phyloP scores from a whole-genome alignment of 345 rosid genomes.

The Camelina neglecta region DNA sequence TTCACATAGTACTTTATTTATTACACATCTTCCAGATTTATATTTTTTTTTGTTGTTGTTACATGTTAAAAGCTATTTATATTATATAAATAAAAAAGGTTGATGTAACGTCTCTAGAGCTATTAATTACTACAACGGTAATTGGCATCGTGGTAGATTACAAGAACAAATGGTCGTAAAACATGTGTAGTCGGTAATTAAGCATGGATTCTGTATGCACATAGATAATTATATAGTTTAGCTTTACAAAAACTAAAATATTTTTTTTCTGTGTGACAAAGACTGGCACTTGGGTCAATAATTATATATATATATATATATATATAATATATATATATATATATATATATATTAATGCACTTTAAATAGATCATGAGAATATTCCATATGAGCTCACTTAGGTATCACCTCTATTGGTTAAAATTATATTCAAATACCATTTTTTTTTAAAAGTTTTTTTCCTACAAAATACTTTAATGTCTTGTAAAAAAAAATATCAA shows the following conservation, averaged over 20 bases:
- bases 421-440: neutral
- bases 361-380: constrained; percentile 34
- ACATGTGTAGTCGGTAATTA: constrained; percentile 39
- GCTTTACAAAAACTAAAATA: neutral
- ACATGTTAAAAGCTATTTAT: neutral
- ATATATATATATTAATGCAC: neutral
- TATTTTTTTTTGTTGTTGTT: too few relatives aligned
- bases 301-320: neutral
- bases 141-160: constrained; percentile 32
- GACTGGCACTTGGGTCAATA: constrained; percentile 27
- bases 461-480: neutral
- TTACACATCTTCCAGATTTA: constrained; percentile 11
- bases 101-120: constrained; percentile 27
- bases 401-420: constrained; percentile 27
- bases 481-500: neutral
- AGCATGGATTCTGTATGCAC: constrained; percentile 10
- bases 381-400: constrained; percentile 30
- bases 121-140: constrained; percentile 12
- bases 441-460: too few relatives aligned
- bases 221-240: neutral
- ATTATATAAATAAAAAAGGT: neutral
- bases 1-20: constrained; percentile 19
- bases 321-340: neutral
- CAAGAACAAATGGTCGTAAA: constrained; percentile 32
- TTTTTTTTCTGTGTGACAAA: constrained; percentile 7